Evolutionary conservation across 805 yeast species (phyloP), one percentile per base, ranked within the genome.

Genomic region (Debaryomyces hansenii): DNA sequence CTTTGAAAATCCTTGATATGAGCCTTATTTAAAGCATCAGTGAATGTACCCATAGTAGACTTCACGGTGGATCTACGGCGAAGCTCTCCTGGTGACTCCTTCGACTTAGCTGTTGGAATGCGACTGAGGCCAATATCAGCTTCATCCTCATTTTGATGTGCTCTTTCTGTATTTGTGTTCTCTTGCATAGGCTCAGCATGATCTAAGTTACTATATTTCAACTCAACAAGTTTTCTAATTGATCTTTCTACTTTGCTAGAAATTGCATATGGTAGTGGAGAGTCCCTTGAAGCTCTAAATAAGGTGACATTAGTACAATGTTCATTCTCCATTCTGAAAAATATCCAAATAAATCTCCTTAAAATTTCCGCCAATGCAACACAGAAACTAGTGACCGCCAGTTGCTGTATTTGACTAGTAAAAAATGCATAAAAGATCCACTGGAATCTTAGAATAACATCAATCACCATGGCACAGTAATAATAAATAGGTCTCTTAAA

Each of bases 311-410:
- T 92, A 0, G 97, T 84, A 40, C 91, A 85, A 64, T 94, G 99
- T 65, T 94, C 98, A 66, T 94, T 94, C 57, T 94, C 99, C 78
- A 94, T 86, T 69, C 99, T 83, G 72, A 94, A 85, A 41, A 87
- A 79, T 6, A 90, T 75, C 99, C 99, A 94, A 11, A 92, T 70
- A 55, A 89, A 86, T 60, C 99, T 76, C 61, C 99, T 78, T 2
- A 87, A 29, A 3, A 90, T 66, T 64, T 94, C 99, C 0, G 94
- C 89, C 24, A 87, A 53, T 0, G 96, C 96, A 41, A 94, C 80
- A 42, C 80, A 74, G 60, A 92, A 91, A 61, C 96, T 84, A 1
- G 96, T 85, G 18, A 80, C 79, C 0, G 96, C 96, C 60, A 92
- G 86, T 59, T 92, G 97, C 65, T 87, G 92, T 48, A 90, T 82